Evolutionary conservation across 2,329 filamentous ascomycete genomes (phyloP).

Genomic region (Colletotrichum zoysiae): DNA sequence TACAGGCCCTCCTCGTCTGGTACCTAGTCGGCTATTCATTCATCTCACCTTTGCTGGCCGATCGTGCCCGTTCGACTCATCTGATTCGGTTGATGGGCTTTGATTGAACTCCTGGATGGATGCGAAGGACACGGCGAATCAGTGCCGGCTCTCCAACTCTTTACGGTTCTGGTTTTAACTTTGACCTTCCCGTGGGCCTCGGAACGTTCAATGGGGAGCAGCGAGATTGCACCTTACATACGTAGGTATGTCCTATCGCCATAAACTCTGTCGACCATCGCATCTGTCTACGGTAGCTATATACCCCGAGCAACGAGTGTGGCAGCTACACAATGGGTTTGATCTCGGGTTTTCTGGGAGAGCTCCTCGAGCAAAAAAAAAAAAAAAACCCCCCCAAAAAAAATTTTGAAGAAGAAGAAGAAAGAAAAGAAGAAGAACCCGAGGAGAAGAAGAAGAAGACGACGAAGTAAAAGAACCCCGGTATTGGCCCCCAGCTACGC

Average conservation of each 20-base stretch:
- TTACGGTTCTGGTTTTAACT: slow-evolving; percentile 2
- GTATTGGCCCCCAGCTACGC: too few species aligned
- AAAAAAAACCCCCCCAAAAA: too few species aligned
- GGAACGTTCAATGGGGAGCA: too few species aligned
- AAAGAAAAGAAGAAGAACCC: too few species aligned
- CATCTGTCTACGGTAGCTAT: too few species aligned
- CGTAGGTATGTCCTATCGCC: not conserved
- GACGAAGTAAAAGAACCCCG: too few species aligned
- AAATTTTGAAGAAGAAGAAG: too few species aligned
- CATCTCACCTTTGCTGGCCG: slow-evolving; percentile 26
- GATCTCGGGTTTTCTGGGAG: not conserved
- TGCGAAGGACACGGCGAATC: slow-evolving; percentile 11
- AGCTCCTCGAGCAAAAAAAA: not conserved
- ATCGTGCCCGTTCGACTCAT: slow-evolving; percentile 11
- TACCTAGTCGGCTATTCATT: not conserved
- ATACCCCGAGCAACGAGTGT: not conserved
- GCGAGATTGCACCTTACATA: slow-evolving; percentile 9
- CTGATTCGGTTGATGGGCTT: slow-evolving; percentile 19
- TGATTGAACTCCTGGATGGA: slow-evolving; percentile 18
- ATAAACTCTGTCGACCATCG: slow-evolving; percentile 7
- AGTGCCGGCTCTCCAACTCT: not conserved
- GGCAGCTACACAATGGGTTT: not conserved
- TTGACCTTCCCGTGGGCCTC: slow-evolving; percentile 3
- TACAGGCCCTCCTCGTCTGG: slow-evolving; percentile 11
- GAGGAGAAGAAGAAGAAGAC: too few species aligned